A percentile compares a stretch with the other conserved stretches of the same genome.
phyloP scores from a whole-genome alignment of 495 filamentous ascomycete species.

The Glonium stellatum region DNA sequence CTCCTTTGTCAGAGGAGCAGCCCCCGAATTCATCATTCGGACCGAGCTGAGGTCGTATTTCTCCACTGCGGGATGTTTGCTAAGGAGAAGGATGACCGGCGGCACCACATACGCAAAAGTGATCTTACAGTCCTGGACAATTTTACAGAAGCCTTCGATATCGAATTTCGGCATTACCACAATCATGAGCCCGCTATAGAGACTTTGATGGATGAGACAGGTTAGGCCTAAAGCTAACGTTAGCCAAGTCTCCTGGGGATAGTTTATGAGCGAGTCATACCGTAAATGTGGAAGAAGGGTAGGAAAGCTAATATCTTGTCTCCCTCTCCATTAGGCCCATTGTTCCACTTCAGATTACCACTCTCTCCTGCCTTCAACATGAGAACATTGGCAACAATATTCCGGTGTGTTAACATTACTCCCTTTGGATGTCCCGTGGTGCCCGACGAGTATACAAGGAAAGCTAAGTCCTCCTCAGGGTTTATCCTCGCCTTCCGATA shows the following conservation, averaged over 20 bases:
- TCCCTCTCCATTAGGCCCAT: constrained; percentile 54
- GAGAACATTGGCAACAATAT: constrained; percentile 68
- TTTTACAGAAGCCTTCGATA: constrained; percentile 65
- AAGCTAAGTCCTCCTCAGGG: constrained; percentile 54
- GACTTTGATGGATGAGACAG: constrained; percentile 53
- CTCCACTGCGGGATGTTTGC: constrained; percentile 65
- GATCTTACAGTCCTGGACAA: constrained; percentile 66
- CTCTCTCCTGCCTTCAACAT: constrained; percentile 53
- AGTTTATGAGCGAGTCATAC: constrained; percentile 32
- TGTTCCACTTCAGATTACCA: constrained; percentile 51
- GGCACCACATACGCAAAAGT: constrained; percentile 81
- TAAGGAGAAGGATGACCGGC: constrained; percentile 72
- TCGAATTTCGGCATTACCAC: constrained; percentile 83
- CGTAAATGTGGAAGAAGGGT: constrained; percentile 94
- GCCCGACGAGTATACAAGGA: constrained; percentile 77
- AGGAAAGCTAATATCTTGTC: constrained; percentile 73
- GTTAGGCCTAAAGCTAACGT: constrained; percentile 35
- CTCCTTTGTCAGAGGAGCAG: constrained; percentile 79
- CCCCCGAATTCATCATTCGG: constrained; percentile 81
- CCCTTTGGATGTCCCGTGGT: constrained; percentile 91
- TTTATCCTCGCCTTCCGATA: constrained; percentile 45
- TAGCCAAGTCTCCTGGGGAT: constrained; percentile 13
- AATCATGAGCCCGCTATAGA: constrained; percentile 61
- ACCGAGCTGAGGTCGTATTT: constrained; percentile 77
- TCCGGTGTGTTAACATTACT: constrained; percentile 78